Evolutionary conservation across 2,329 filamentous ascomycete species (phyloP).

Genomic region (Fusarium camptoceras): DNA sequence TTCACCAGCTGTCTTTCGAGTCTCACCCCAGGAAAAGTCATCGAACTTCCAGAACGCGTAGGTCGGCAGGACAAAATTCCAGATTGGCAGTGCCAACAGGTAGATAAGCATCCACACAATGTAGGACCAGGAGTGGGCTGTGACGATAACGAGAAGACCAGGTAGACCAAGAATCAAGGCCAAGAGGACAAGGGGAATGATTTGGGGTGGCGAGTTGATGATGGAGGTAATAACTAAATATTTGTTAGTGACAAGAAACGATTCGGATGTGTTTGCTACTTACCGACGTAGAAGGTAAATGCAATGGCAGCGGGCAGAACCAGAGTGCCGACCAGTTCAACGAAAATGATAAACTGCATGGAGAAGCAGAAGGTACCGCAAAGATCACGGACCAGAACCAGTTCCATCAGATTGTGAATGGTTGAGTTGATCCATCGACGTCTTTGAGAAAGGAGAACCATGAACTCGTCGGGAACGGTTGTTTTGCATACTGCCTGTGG

Average conservation of each 20-base stretch:
- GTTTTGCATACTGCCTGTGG: constrained; percentile 99
- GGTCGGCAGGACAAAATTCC: constrained; percentile 94
- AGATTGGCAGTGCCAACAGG: constrained; percentile 89
- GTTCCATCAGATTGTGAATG: constrained; percentile 97
- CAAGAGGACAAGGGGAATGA: constrained; percentile 91
- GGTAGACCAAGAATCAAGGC: constrained; percentile 93
- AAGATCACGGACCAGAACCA: constrained; percentile 92
- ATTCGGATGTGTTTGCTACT: constrained; percentile 54
- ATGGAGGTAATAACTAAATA: constrained; percentile 84
- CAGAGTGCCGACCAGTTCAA: constrained; percentile 93
- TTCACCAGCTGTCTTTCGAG: constrained; percentile 92
- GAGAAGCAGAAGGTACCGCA: constrained; percentile 99
- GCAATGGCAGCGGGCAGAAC: constrained; percentile 96
- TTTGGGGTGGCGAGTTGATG: constrained; percentile 77
- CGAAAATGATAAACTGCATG: constrained; percentile 98
- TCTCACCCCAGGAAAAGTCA: constrained; percentile 99
- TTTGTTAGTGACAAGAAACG: constrained; percentile 11
- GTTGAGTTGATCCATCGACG: constrained; percentile 99
- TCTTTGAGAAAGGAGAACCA: constrained; percentile 90
- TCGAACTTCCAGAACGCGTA: constrained; percentile 99
- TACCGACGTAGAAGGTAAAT: constrained; percentile 96
- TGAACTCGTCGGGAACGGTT: constrained; percentile 92
- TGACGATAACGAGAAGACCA: constrained; percentile 89
- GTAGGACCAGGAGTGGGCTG: constrained; percentile 92
- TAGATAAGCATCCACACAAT: constrained; percentile 98